Percentiles rank a stretch among this genome's conserved stretches.
Conservation (phyloP, 2,329 filamentous ascomycete species). For the Sclerotinia spermophila region DNA sequence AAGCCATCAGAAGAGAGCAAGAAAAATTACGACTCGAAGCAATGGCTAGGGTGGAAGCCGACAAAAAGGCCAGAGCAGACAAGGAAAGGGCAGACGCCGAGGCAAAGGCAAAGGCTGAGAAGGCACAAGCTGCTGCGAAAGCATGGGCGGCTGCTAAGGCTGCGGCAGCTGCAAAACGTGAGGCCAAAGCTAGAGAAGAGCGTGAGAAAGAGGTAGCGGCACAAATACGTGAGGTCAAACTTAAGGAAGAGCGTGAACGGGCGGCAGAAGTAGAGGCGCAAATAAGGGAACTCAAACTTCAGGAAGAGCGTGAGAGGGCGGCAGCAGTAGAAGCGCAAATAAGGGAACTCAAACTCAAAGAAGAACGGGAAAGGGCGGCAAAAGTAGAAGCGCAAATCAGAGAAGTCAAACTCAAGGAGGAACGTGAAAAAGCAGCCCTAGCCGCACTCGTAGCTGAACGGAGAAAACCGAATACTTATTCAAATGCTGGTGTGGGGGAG, state of each 20-base stretch:
- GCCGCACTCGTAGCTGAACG: slow-evolving; percentile 28
- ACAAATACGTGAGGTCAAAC: slow-evolving; percentile 38
- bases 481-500: slow-evolving; percentile 63
- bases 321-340: neutral
- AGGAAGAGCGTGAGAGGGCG: neutral
- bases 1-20: slow-evolving; percentile 19
- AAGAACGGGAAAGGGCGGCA: neutral
- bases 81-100: neutral
- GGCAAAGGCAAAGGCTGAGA: slow-evolving; percentile 30
- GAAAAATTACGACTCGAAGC: slow-evolving; percentile 33
- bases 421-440: slow-evolving; percentile 26
- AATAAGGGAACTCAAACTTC: neutral
- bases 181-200: slow-evolving; percentile 26
- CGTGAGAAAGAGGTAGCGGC: slow-evolving; percentile 21
- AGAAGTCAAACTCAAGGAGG: neutral
- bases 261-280: slow-evolving; percentile 1
- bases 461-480: slow-evolving; percentile 46
- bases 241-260: slow-evolving; percentile 33
- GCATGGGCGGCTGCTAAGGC: slow-evolving; percentile 32
- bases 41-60: slow-evolving; percentile 26
- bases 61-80: slow-evolving; percentile 18
- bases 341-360: neutral
- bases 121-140: neutral
- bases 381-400: neutral
- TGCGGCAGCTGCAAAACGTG: slow-evolving; percentile 26